phyloP scores from a whole-genome alignment of 2,329 filamentous ascomycete genomes.

The Acrodontium crateriforme region DNA sequence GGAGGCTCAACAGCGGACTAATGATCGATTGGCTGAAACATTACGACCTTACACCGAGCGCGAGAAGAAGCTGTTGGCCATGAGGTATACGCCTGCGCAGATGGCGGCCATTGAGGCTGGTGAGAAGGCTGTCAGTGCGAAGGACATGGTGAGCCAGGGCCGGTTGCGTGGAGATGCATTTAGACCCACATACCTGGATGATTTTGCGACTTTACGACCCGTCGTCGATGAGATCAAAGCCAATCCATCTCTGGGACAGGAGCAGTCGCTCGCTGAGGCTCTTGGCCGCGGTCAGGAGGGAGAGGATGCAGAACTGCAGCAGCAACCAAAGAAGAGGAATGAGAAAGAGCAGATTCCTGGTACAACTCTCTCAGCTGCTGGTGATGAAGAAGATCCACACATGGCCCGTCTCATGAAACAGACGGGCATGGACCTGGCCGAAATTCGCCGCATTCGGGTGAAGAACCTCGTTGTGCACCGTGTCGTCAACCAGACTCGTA shows the following conservation, averaged over 20 bases:
- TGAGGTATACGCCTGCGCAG: constrained; percentile 68
- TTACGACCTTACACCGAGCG: constrained; percentile 46
- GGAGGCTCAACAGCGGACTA: constrained; percentile 1
- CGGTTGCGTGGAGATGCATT: constrained; percentile 59
- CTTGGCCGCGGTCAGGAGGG: not conserved
- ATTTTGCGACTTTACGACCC: constrained; percentile 64
- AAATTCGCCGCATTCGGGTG: constrained; percentile 41
- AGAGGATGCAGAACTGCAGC: constrained; percentile 2
- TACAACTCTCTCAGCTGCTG: not conserved
- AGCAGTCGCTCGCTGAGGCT: constrained; percentile 1
- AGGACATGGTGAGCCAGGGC: constrained; percentile 62
- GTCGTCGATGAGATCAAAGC: constrained; percentile 68
- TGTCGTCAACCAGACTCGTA: constrained; percentile 86
- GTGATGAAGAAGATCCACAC: constrained; percentile 25
- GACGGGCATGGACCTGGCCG: constrained; percentile 38
- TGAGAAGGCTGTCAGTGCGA: constrained; percentile 59
- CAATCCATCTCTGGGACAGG: constrained; percentile 21
- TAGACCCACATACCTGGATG: constrained; percentile 63
- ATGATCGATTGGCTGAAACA: constrained; percentile 3
- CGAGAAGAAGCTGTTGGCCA: constrained; percentile 47
- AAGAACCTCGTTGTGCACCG: constrained; percentile 62
- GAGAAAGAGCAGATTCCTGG: constrained; percentile 24
- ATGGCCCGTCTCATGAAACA: constrained; percentile 41
- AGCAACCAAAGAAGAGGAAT: constrained; percentile 10
- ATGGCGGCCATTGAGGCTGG: constrained; percentile 68